Conservation (phyloP, 257 asterid species). For the Gynochthodes officinalis region DNA sequence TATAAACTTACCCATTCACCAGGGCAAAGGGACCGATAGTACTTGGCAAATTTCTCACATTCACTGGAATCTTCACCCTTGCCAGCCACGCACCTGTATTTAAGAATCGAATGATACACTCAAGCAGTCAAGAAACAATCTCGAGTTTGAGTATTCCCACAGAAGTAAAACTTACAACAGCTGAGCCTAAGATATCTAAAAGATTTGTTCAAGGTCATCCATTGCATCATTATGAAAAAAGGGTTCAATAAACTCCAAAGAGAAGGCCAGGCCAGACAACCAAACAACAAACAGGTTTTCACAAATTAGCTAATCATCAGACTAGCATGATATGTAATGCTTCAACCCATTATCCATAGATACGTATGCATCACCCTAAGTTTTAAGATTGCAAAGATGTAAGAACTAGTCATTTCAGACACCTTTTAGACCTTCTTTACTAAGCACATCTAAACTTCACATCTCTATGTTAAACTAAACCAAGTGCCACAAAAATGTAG, state of each 20-base stretch:
- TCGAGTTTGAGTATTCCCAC: neutral
- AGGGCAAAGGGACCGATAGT: constrained; percentile 82
- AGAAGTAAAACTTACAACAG: neutral
- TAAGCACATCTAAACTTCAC: neutral
- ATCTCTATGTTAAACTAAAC: neutral
- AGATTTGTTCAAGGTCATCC: neutral
- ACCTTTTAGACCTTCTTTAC: neutral
- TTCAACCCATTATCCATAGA: neutral
- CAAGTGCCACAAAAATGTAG: neutral
- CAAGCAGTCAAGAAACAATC: neutral
- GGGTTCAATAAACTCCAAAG: neutral
- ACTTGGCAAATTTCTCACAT: constrained; percentile 61
- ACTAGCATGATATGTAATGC: neutral
- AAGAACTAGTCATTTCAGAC: neutral
- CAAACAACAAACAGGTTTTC: neutral
- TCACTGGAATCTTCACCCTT: constrained; percentile 69
- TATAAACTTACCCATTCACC: constrained; percentile 81
- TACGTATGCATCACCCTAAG: no score
- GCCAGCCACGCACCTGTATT: constrained; percentile 61
- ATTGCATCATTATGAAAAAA: neutral
- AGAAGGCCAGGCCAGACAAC: neutral
- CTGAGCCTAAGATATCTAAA: neutral
- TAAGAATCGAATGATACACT: neutral
- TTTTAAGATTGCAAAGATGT: neutral
- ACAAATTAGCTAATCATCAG: neutral